phyloP scores from a whole-genome alignment of 2,329 filamentous ascomycete genomes.

The Alternaria ventricosa region DNA sequence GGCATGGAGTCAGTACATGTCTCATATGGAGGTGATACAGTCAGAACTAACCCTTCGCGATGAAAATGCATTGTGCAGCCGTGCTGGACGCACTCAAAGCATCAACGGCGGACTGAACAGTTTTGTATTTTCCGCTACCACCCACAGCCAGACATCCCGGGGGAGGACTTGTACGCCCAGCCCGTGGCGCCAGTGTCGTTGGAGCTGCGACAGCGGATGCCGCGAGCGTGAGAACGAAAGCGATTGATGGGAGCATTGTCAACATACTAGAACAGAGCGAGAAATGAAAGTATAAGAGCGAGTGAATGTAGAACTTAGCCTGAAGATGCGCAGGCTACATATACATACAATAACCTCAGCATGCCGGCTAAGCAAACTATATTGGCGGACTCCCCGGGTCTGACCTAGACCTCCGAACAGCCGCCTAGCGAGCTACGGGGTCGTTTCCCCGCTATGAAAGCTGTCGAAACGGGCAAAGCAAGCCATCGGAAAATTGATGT shows the following conservation, averaged over 20 bases:
- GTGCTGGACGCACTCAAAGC: constrained; percentile 62
- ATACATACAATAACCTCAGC: background rate
- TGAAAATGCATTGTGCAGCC: constrained; percentile 65
- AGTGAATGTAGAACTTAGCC: background rate
- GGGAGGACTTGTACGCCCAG: constrained; percentile 55
- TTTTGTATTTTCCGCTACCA: constrained; percentile 53
- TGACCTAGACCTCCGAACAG: background rate
- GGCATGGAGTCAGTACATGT: background rate
- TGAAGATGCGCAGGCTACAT: background rate
- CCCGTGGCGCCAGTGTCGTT: constrained; percentile 23
- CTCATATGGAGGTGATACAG: background rate
- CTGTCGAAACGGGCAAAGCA: background rate
- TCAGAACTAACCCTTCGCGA: constrained; percentile 50
- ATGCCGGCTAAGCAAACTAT: background rate
- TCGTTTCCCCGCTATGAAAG: background rate
- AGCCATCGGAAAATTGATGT: constrained; percentile 13
- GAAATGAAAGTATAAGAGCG: background rate
- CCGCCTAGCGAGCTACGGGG: background rate
- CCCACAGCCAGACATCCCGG: constrained; percentile 60
- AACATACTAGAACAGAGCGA: background rate
- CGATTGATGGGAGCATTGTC: constrained; percentile 24
- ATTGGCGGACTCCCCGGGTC: background rate
- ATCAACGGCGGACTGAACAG: constrained; percentile 64
- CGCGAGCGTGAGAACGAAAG: constrained; percentile 29
- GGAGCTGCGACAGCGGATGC: constrained; percentile 31